Evolutionary conservation across 768 basidiomycete species (phyloP).

Genomic region (Rhodocollybia butyracea): DNA sequence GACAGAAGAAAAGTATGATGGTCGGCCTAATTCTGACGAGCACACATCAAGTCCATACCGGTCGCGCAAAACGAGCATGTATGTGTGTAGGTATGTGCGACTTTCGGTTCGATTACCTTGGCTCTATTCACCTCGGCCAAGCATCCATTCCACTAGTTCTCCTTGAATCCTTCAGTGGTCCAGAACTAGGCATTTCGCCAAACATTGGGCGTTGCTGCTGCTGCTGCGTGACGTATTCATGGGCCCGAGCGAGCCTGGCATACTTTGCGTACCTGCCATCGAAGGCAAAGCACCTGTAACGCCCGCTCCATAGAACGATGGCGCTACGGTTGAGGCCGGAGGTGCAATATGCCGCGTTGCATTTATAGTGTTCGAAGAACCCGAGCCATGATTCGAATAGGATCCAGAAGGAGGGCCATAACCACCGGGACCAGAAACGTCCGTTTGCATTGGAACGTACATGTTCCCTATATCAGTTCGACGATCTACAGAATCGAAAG

Average conservation of each 20-base stretch:
- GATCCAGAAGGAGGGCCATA: conserved; percentile 2
- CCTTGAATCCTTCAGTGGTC: conserved; percentile 49
- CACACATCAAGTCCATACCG: background rate
- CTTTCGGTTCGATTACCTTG: background rate
- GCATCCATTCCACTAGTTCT: conserved; percentile 66
- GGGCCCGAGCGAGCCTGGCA: conserved; percentile 1
- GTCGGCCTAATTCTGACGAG: background rate
- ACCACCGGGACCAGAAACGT: conserved; percentile 45
- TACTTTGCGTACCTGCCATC: background rate
- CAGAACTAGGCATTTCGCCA: background rate
- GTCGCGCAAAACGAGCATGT: too few relatives aligned
- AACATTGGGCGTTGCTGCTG: conserved; percentile 2
- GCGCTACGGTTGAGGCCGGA: conserved; percentile 47
- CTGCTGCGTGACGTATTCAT: conserved; percentile 19
- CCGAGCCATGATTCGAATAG: background rate
- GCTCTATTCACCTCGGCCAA: conserved; percentile 58
- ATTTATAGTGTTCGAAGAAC: conserved; percentile 1
- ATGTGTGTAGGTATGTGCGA: too few relatives aligned
- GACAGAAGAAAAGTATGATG: conserved; percentile 8
- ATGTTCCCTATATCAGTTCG: conserved; percentile 64
- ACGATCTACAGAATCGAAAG: conserved; percentile 62
- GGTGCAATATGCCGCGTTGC: conserved; percentile 42
- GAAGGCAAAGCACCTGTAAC: conserved; percentile 31
- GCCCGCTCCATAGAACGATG: conserved; percentile 70
- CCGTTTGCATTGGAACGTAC: conserved; percentile 83